These are phyloP conservation scores for Kwoniella heveanensis DNA, from an alignment of 768 basidiomycete species.

Conservation along the genomic window DNA sequence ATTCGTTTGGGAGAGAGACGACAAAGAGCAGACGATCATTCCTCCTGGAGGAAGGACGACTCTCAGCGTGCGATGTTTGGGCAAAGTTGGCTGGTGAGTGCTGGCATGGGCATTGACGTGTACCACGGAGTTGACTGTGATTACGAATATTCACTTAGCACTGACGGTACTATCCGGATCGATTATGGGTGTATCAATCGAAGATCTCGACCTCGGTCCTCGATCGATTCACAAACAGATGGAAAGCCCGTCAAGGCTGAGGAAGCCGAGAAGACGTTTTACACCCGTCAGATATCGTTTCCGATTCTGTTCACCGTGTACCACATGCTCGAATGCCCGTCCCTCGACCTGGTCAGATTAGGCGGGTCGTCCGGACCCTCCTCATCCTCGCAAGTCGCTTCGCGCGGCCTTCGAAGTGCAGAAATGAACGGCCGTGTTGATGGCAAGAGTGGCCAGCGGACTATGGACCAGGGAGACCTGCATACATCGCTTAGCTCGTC, in stretches of 20 bases:
- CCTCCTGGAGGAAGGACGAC: constrained; percentile 71
- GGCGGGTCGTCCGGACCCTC: neutral
- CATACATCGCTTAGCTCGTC: constrained; percentile 1
- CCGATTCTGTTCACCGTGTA: constrained; percentile 93
- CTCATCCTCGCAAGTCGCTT: too few species aligned
- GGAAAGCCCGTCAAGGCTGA: constrained; percentile 34
- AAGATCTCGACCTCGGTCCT: constrained; percentile 16
- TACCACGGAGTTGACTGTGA: neutral
- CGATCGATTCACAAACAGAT: neutral
- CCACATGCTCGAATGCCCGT: constrained; percentile 84
- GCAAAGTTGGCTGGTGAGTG: constrained; percentile 88
- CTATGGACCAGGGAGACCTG: neutral
- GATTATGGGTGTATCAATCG: constrained; percentile 73
- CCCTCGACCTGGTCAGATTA: constrained; percentile 78
- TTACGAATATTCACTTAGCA: constrained; percentile 60
- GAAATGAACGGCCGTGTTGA: neutral
- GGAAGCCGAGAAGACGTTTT: constrained; percentile 60
- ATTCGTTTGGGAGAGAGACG: constrained; percentile 70
- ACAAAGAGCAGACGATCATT: constrained; percentile 61
- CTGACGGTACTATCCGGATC: constrained; percentile 74
- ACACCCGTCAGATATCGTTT: constrained; percentile 82
- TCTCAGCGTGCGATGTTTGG: constrained; percentile 72
- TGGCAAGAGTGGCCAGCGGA: neutral
- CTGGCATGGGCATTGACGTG: neutral
- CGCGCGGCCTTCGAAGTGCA: too few species aligned